Percentiles rank a stretch among this genome's conserved stretches.
Conservation (phyloP, 2,329 filamentous ascomycete genomes). For the Claviceps sp. region DNA sequence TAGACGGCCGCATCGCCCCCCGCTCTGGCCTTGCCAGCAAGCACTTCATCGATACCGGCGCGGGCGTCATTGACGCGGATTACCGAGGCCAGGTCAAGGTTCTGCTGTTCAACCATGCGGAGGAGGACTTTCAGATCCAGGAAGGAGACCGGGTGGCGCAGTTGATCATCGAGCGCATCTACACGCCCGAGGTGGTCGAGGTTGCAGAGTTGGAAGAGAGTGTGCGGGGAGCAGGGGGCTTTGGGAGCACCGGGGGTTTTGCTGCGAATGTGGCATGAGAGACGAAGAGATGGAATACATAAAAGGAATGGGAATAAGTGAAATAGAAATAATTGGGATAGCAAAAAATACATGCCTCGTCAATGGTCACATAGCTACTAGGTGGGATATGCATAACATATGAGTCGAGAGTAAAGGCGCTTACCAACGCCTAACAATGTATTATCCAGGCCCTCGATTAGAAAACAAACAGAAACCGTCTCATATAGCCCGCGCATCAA, state of each 20-base stretch:
- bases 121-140: slow-evolving; percentile 67
- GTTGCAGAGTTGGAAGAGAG: slow-evolving; percentile 82
- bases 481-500: slow-evolving; percentile 42
- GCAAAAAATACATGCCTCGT: too few species aligned
- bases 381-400: too few species aligned
- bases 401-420: too few species aligned
- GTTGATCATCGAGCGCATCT: slow-evolving; percentile 86
- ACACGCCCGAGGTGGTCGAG: slow-evolving; percentile 82
- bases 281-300: not conserved
- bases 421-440: too few species aligned
- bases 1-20: slow-evolving; percentile 80
- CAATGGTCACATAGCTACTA: too few species aligned
- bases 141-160: slow-evolving; percentile 88
- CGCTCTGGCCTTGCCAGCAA: slow-evolving; percentile 86
- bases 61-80: slow-evolving; percentile 94
- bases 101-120: slow-evolving; percentile 83
- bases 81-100: slow-evolving; percentile 93
- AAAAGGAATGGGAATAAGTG: too few species aligned
- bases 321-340: too few species aligned
- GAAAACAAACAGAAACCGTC: not conserved
- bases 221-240: slow-evolving; percentile 78
- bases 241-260: slow-evolving; percentile 64
- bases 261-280: not conserved
- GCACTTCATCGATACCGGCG: slow-evolving; percentile 91
- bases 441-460: not conserved